Conservation (phyloP, 345 rosid genomes). For the Anacardium occidentale region DNA sequence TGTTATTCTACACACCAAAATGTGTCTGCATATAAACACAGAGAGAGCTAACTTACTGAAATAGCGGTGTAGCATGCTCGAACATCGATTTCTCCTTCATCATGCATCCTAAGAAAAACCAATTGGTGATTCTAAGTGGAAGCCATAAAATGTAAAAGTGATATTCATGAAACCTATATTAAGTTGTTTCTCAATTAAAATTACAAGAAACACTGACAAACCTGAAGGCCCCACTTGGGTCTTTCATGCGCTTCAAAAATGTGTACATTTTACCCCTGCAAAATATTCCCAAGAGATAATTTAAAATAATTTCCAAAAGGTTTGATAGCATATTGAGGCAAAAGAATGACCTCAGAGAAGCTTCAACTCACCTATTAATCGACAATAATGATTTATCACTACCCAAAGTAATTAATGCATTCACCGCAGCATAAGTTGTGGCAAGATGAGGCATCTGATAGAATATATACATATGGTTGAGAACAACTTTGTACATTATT, state of each 20-base stretch:
- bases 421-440: slow-evolving; percentile 94
- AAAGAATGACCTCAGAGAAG: slow-evolving; percentile 7
- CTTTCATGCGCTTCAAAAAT: slow-evolving; percentile 75
- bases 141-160: background rate
- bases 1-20: background rate
- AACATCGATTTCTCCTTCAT: slow-evolving; percentile 89
- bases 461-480: slow-evolving; percentile 17
- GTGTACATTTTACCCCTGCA: slow-evolving; percentile 58
- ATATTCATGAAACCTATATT: slow-evolving; percentile 6
- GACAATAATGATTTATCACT: slow-evolving; percentile 66
- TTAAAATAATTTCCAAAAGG: slow-evolving; percentile 24
- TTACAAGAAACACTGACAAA: slow-evolving; percentile 22
- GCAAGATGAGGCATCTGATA: slow-evolving; percentile 95
- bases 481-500: background rate
- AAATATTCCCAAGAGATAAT: slow-evolving; percentile 22
- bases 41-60: slow-evolving; percentile 50
- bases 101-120: slow-evolving; percentile 73
- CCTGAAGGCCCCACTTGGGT: slow-evolving; percentile 83
- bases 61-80: slow-evolving; percentile 97
- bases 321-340: background rate
- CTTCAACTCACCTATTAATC: slow-evolving; percentile 65
- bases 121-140: background rate
- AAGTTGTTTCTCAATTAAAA: slow-evolving; percentile 10
- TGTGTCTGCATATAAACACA: background rate
- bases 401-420: slow-evolving; percentile 85